phyloP scores from a whole-genome alignment of 129 eudicot genomes.

The Tagetes patula region DNA sequence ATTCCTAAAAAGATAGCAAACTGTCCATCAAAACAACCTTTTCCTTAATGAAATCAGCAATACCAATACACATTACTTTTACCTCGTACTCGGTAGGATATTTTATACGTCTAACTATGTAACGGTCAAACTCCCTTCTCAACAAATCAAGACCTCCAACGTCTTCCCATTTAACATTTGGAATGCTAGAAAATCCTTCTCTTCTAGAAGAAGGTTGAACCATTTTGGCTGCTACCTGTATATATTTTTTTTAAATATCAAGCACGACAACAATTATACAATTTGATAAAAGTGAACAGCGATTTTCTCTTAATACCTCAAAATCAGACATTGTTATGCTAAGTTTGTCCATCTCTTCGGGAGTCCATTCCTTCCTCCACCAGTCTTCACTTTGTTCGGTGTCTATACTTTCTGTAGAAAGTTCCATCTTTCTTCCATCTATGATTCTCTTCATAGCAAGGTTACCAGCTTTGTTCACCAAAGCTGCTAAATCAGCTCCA shows the following conservation, averaged over 20 bases:
- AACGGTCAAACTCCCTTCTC: conserved; percentile 65
- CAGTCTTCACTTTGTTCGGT: conserved; percentile 46
- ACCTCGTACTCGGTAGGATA: conserved; percentile 72
- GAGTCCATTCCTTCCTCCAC: conserved; percentile 67
- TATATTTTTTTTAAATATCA: not conserved
- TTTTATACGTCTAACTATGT: conserved; percentile 71
- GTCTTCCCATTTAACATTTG: conserved; percentile 85
- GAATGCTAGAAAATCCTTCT: conserved; percentile 86
- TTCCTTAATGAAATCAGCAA: not conserved
- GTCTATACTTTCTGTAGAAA: conserved; percentile 34
- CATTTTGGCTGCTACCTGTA: conserved; percentile 56
- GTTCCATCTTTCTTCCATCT: conserved; percentile 47
- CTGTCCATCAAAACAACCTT: not conserved
- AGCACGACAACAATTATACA: conserved; percentile 1
- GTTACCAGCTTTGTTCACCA: conserved; percentile 64
- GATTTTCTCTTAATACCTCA: conserved; percentile 36
- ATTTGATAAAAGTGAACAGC: not conserved
- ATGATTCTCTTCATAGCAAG: conserved; percentile 73
- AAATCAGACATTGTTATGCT: conserved; percentile 69
- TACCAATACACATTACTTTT: not conserved
- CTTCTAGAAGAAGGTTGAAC: conserved; percentile 81
- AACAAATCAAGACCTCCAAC: conserved; percentile 79
- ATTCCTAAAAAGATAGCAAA: conserved; percentile 37
- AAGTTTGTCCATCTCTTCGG: conserved; percentile 72
- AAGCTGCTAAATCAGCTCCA: conserved; percentile 78